Evolutionary conservation across 192 early-diverging fungal species (phyloP), one percentile per base, ranked within the genome.

Genomic region (Gaertneriomyces semiglobifer): DNA sequence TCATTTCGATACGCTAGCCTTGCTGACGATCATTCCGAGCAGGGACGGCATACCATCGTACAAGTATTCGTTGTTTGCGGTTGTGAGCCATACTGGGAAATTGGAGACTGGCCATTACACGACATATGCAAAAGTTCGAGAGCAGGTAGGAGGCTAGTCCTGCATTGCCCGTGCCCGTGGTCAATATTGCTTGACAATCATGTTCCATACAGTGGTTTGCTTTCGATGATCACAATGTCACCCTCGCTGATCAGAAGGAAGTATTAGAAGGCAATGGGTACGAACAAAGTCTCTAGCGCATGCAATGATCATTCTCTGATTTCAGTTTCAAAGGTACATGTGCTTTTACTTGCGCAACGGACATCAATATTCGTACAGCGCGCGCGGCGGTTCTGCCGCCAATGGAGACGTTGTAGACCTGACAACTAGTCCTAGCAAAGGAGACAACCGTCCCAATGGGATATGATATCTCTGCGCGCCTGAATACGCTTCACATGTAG

Each of bases 61-160:
- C 75, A 72, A 83, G 57, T 98, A 98, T 64, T 79, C 81, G 6
- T 75, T 99, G 19, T 96, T 96, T 80, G 92, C 92, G 8, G 90
- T 99, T 12, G 86, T 98, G 44, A 90, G 91, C 53, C 96, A 99
- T 62, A 81, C 87, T 53, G 96, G 96, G 11, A 86, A 85, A 60
- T 72, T 97, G 66, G 92, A 99, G 57, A 93, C 95, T 0, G 96
- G 96, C 16, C 96, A 99, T 72, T 99, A 99, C 71, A 93, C 88
- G 4, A 88, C 90, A 25, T 93, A 84, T 71, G 90, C 88, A 6
- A 82, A 84, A 61, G 83, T 83, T 51, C 85, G 94, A 16, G 86
- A 83, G 39, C 77, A 91, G 74, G 89, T 91, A 80, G 25, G 39
- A 18, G 33, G 6, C 38, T 9, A 16, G 5, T 12, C 40, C 42